phyloP scores from a whole-genome alignment of 306 rosid species.

The Cicer bijugum region DNA sequence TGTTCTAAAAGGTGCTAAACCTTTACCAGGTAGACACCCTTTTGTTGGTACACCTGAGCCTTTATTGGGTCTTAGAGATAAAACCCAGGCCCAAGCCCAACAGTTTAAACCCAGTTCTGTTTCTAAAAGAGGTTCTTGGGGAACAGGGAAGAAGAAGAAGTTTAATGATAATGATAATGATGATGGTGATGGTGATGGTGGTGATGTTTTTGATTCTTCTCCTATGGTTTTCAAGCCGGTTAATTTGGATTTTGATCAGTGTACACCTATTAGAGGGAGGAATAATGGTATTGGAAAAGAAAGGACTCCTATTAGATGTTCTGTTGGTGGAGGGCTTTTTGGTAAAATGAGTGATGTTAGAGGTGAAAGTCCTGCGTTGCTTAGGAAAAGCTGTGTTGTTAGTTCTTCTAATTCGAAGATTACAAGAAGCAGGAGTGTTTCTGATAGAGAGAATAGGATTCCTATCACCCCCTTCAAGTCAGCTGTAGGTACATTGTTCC shows the following conservation, averaged over 20 bases:
- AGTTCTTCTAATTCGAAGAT: slow-evolving; percentile 54
- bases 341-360: slow-evolving; percentile 61
- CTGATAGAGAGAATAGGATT: slow-evolving; percentile 63
- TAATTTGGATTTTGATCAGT: slow-evolving; percentile 80
- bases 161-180: neutral
- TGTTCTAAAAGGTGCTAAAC: slow-evolving; percentile 69
- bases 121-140: slow-evolving; percentile 91
- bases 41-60: slow-evolving; percentile 87
- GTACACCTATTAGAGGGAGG: slow-evolving; percentile 74
- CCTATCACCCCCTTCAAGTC: slow-evolving; percentile 75
- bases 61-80: slow-evolving; percentile 70
- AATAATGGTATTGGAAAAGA: slow-evolving; percentile 44
- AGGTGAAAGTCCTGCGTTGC: slow-evolving; percentile 67
- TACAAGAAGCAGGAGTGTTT: slow-evolving; percentile 80
- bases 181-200: slow-evolving; percentile 10
- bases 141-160: slow-evolving; percentile 43
- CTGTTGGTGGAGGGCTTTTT: slow-evolving; percentile 73
- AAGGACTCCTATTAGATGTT: slow-evolving; percentile 60
- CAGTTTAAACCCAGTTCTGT: slow-evolving; percentile 46
- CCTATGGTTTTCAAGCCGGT: slow-evolving; percentile 69
- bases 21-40: slow-evolving; percentile 87
- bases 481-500: slow-evolving; percentile 89
- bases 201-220: slow-evolving; percentile 53
- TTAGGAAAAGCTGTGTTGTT: slow-evolving; percentile 78
- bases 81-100: slow-evolving; percentile 47